phyloP scores from a whole-genome alignment of 176 grass and related monocot genomes.

The Avena sativa region DNA sequence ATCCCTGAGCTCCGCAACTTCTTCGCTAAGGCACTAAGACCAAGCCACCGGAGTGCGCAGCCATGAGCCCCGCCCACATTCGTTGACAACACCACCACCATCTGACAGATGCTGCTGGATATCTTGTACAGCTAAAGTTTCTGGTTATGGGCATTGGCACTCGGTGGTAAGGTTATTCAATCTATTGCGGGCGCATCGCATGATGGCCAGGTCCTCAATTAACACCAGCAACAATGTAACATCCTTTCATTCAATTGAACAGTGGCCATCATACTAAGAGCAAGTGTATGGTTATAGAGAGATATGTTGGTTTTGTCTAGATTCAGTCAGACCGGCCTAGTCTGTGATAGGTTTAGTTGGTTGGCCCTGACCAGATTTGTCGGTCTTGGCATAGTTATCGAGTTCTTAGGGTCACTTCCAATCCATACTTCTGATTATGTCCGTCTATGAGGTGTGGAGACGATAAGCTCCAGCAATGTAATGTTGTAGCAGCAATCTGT shows the following conservation, averaged over 20 bases:
- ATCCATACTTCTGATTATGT: conserved; percentile 29
- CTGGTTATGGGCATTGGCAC: conserved; percentile 45
- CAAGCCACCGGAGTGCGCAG: conserved; percentile 49
- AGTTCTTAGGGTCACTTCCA: conserved; percentile 30
- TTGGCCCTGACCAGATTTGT: conserved; percentile 34
- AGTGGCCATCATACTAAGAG: conserved; percentile 27
- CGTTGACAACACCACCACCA: conserved; percentile 55
- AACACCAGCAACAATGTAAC: conserved; percentile 45
- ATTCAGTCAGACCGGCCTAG: conserved; percentile 34
- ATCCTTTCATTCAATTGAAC: conserved; percentile 33
- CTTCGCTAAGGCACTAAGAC: conserved; percentile 73
- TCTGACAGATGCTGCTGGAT: conserved; percentile 65
- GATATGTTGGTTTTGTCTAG: conserved; percentile 20
- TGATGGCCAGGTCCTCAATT: conserved; percentile 46
- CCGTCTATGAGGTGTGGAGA: conserved; percentile 2
- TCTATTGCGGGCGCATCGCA: conserved; percentile 47
- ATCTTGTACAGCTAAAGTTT: conserved; percentile 91
- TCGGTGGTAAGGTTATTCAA: conserved; percentile 47
- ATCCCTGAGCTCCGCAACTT: conserved; percentile 91
- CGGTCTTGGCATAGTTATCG: not conserved
- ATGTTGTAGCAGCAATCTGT: conserved; percentile 14
- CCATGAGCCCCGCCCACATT: conserved; percentile 44
- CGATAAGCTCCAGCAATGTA: conserved; percentile 1
- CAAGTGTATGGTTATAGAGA: conserved; percentile 25
- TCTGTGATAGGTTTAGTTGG: conserved; percentile 45